phyloP scores from a whole-genome alignment of 495 filamentous ascomycete genomes.

The Aspergillus mulundensis region DNA sequence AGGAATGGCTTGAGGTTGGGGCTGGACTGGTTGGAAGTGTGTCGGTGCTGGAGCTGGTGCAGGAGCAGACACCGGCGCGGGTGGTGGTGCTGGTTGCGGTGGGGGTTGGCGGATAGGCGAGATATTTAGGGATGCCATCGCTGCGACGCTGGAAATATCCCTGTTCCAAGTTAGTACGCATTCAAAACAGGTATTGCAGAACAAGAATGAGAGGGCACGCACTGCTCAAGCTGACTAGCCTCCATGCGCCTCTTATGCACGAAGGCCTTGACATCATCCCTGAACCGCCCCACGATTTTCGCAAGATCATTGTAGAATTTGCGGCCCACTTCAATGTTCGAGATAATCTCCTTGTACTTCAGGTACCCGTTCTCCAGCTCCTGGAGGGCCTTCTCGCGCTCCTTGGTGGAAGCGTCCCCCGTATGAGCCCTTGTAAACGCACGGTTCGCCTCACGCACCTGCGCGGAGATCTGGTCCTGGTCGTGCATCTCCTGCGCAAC shows the following conservation, averaged over 20 bases:
- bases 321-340: constrained; percentile 79
- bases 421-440: constrained; percentile 66
- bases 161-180: constrained; percentile 24
- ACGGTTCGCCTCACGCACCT: constrained; percentile 69
- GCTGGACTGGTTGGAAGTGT: neutral
- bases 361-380: constrained; percentile 86
- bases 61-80: neutral
- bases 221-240: constrained; percentile 65
- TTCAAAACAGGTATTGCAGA: constrained; percentile 18
- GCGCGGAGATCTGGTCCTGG: constrained; percentile 65
- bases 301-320: constrained; percentile 97
- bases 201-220: constrained; percentile 47
- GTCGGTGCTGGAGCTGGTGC: neutral
- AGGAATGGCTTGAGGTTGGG: neutral
- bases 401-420: constrained; percentile 68
- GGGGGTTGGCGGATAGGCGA: constrained; percentile 15
- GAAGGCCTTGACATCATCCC: constrained; percentile 75
- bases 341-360: constrained; percentile 92
- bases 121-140: constrained; percentile 59
- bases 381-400: constrained; percentile 83
- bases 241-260: constrained; percentile 76
- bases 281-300: constrained; percentile 72
- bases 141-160: constrained; percentile 54
- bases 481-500: constrained; percentile 68
- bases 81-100: neutral